Evolutionary conservation across 192 early-diverging fungal genomes (phyloP).

Genomic region (Thamnidium elegans): DNA sequence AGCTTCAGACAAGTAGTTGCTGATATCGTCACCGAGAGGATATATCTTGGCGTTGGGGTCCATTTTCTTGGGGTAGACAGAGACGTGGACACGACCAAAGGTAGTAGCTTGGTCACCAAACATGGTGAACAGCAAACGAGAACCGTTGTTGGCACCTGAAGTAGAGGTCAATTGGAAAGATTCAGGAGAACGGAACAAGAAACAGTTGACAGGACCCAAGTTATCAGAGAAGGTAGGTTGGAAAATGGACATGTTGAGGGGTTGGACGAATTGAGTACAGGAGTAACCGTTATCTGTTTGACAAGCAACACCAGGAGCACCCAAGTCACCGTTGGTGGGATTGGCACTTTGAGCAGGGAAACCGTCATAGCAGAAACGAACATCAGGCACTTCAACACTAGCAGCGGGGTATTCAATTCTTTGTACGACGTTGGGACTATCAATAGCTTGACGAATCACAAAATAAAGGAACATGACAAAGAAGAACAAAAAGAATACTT

Average conservation of each 20-base stretch:
- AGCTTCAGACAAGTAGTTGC: conserved; percentile 14
- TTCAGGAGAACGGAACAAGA: conserved; percentile 26
- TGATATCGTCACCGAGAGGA: conserved; percentile 5
- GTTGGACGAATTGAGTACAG: conserved; percentile 23
- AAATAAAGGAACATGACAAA: conserved; percentile 31
- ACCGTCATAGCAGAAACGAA: conserved; percentile 39
- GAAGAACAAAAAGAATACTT: conserved; percentile 33
- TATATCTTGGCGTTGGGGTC: conserved; percentile 32
- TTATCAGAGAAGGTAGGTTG: conserved; percentile 30
- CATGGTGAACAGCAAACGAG: conserved; percentile 28
- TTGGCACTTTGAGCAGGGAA: conserved; percentile 4
- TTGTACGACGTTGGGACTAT: conserved; percentile 33
- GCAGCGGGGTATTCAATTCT: conserved; percentile 26
- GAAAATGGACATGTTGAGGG: conserved; percentile 27
- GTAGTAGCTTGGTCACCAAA: conserved; percentile 29
- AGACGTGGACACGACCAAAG: conserved; percentile 31
- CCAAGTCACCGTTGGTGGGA: conserved; percentile 1
- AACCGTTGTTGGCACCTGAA: conserved; percentile 35
- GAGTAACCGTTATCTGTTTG: conserved; percentile 25
- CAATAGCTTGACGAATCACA: conserved; percentile 31
- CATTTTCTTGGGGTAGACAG: conserved; percentile 34
- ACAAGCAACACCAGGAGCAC: conserved; percentile 28
- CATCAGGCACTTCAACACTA: conserved; percentile 33
- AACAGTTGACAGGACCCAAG: conserved; percentile 28
- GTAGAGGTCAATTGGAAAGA: conserved; percentile 26